Conservation (phyloP, 225 moss, liverwort and hornwort genomes). For the Pleurozium schreberi region DNA sequence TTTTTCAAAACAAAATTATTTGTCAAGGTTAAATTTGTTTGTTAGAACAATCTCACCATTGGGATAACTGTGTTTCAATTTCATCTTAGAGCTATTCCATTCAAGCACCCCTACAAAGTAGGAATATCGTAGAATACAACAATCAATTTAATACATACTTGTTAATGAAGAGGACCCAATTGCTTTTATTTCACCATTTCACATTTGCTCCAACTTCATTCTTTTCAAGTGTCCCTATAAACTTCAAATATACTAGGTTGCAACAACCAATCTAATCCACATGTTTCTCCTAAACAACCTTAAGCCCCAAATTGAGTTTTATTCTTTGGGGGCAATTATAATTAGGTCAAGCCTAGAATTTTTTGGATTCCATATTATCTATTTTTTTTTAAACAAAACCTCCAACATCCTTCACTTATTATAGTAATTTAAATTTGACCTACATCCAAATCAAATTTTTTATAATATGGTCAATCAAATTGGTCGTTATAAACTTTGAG, state of each 20-base stretch:
- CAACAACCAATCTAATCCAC: not conserved
- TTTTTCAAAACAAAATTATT: not conserved
- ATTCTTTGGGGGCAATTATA: not conserved
- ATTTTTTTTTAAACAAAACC: not conserved
- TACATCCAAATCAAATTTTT: not conserved
- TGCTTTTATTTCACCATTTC: not conserved
- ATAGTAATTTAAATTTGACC: no score
- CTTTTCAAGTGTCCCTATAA: not conserved
- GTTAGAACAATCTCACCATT: not conserved
- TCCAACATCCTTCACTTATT: not conserved
- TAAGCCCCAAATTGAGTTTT: not conserved
- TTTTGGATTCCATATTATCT: no score
- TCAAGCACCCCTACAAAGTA: not conserved
- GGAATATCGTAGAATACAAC: not conserved
- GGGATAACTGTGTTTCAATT: not conserved
- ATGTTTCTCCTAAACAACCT: not conserved
- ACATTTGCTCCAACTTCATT: not conserved
- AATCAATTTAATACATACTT: not conserved
- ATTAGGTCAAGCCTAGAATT: rapidly evolving
- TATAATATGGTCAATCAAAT: not conserved
- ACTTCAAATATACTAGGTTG: not conserved
- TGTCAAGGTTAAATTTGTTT: rapidly evolving
- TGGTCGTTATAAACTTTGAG: rapidly evolving
- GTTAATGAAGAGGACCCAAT: not conserved
- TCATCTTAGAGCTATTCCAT: not conserved